Evolutionary conservation across 148 eudicot genomes (phyloP).

Genomic region (Vaccinium macrocarpon): DNA sequence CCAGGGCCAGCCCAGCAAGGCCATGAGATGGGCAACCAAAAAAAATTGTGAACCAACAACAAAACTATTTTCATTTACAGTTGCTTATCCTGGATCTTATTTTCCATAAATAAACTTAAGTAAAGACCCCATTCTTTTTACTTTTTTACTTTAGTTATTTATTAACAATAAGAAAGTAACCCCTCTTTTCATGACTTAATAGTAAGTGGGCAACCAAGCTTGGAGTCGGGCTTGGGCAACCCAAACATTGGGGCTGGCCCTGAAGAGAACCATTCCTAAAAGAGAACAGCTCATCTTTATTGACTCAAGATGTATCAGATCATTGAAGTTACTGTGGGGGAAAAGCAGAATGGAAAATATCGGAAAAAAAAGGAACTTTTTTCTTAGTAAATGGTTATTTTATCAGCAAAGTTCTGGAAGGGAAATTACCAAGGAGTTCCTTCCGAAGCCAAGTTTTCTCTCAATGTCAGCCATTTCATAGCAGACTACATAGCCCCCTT

Average conservation of each 20-base stretch:
- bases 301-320: not conserved
- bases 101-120: too few relatives aligned
- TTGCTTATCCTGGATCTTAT: too few relatives aligned
- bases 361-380: not conserved
- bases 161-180: too few relatives aligned
- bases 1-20: too few relatives aligned
- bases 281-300: not conserved
- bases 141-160: too few relatives aligned
- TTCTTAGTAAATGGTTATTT: not conserved
- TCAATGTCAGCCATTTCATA: conserved; percentile 94
- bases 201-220: too few relatives aligned
- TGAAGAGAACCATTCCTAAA: conserved; percentile 10
- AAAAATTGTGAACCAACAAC: too few relatives aligned
- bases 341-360: not conserved
- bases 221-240: too few relatives aligned
- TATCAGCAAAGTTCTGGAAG: conserved; percentile 3
- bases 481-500: conserved; percentile 86
- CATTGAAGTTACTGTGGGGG: not conserved
- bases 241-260: not conserved
- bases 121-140: too few relatives aligned
- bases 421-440: conserved; percentile 72
- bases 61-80: too few relatives aligned
- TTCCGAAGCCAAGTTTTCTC: conserved; percentile 81
- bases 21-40: too few relatives aligned
- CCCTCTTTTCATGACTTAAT: too few relatives aligned